Percentiles rank a stretch among this genome's conserved stretches.
These are phyloP conservation scores for Byssochlamys sp. DNA, from an alignment of 2,329 filamentous ascomycete species.

Conservation along the genomic window DNA sequence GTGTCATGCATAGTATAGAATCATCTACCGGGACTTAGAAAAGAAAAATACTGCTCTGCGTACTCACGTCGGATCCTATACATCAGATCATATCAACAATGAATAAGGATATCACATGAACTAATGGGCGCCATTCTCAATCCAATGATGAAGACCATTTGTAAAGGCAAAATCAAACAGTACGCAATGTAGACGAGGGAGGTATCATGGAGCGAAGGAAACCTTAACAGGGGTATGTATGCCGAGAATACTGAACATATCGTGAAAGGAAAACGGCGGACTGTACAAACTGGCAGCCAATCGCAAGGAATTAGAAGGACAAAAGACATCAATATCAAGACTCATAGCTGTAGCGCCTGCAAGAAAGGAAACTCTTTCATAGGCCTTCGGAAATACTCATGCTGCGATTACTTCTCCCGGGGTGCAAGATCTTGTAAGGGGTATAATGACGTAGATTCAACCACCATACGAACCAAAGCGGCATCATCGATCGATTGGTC, in stretches of 20 bases:
- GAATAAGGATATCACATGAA: neutral
- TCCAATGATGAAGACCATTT: neutral
- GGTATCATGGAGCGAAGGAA: neutral
- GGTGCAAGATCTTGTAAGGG: neutral
- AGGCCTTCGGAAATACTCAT: too few relatives aligned
- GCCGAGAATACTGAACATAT: neutral
- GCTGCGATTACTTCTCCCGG: neutral
- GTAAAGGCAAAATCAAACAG: neutral
- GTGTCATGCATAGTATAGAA: too few relatives aligned
- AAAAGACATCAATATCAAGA: neutral
- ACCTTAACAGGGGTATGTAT: neutral
- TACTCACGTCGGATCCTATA: neutral
- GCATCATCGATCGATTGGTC: neutral
- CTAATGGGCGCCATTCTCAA: neutral
- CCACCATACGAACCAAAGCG: neutral
- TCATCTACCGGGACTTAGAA: too few relatives aligned
- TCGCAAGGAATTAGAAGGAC: neutral
- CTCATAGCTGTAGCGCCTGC: neutral
- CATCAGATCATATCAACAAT: neutral
- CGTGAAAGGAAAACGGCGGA: neutral
- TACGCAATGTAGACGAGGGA: neutral
- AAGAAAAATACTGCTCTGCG: too few relatives aligned
- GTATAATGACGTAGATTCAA: neutral
- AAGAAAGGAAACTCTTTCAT: too few relatives aligned
- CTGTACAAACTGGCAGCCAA: neutral